Evolutionary conservation across 768 basidiomycete genomes (phyloP).

Genomic region (Macrolepiota fuliginosa): DNA sequence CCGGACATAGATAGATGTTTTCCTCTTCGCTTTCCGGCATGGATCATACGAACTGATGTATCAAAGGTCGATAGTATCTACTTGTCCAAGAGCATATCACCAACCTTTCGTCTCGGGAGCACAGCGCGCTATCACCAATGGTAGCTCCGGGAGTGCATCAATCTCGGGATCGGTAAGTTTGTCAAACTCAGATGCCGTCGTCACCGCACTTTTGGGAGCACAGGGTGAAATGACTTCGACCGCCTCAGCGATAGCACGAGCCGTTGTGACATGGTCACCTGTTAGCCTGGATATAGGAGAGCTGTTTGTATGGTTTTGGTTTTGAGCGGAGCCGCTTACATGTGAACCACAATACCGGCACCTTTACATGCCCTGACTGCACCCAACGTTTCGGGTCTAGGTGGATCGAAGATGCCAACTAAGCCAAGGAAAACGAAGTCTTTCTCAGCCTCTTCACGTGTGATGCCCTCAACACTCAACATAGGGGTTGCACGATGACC

Average conservation of each 20-base stretch:
- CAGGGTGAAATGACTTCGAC: constrained; percentile 46
- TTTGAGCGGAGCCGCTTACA: constrained; percentile 20
- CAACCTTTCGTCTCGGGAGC: constrained; percentile 49
- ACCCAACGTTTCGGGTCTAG: constrained; percentile 49
- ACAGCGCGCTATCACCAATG: constrained; percentile 59
- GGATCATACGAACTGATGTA: constrained; percentile 45
- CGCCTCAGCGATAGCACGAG: constrained; percentile 46
- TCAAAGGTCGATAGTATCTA: not conserved
- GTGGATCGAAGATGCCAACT: constrained; percentile 57
- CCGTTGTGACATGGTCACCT: constrained; percentile 52
- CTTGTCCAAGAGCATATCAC: not conserved
- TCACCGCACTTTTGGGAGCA: constrained; percentile 34
- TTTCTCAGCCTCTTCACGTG: constrained; percentile 43
- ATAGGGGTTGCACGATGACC: constrained; percentile 23
- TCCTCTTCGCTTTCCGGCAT: constrained; percentile 53
- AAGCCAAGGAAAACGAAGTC: constrained; percentile 50
- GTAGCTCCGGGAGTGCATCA: constrained; percentile 45
- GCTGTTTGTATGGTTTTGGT: too few relatives aligned
- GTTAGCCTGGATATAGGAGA: constrained; percentile 38
- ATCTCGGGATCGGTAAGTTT: constrained; percentile 51
- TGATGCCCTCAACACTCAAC: constrained; percentile 22
- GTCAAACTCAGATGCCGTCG: constrained; percentile 48
- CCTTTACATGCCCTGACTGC: constrained; percentile 49
- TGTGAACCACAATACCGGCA: constrained; percentile 51
- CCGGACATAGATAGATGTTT: constrained; percentile 56